A percentile compares a stretch with the other conserved stretches of the same genome.
phyloP scores from a whole-genome alignment of 495 filamentous ascomycete genomes.

The Talaromyces borbonicus region DNA sequence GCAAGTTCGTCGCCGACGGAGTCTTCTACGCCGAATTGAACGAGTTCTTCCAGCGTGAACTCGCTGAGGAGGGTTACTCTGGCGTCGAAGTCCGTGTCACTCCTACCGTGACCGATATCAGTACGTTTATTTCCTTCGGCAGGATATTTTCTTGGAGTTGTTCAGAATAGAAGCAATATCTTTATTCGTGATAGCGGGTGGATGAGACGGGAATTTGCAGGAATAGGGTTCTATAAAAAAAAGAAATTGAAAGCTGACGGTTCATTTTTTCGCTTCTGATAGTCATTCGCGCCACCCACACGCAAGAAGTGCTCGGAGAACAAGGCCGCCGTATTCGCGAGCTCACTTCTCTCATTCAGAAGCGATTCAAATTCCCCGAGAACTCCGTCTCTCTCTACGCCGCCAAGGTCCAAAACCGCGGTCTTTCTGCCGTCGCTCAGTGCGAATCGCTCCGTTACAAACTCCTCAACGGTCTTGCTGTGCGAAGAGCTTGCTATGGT shows the following conservation, averaged over 20 bases:
- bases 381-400: constrained; percentile 99
- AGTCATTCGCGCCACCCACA: constrained; percentile 99
- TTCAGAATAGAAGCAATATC: no score
- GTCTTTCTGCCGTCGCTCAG: constrained; percentile 98
- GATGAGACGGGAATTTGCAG: constrained; percentile 5
- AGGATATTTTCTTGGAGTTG: constrained; percentile 10
- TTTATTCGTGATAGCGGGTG: no score
- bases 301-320: constrained; percentile 98
- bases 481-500: constrained; percentile 97
- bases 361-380: constrained; percentile 99
- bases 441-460: constrained; percentile 99
- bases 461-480: constrained; percentile 96
- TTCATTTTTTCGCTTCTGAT: constrained; percentile 2
- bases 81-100: constrained; percentile 99
- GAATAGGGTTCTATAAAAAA: constrained; percentile 2
- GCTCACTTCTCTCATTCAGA: constrained; percentile 99
- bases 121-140: constrained; percentile 34
- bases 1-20: constrained; percentile 99
- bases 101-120: constrained; percentile 99
- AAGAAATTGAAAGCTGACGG: constrained; percentile 13
- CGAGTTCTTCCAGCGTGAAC: constrained; percentile 99
- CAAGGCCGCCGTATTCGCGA: constrained; percentile 99
- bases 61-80: constrained; percentile 99
- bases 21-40: constrained; percentile 99
- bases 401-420: constrained; percentile 99